Percentiles rank a stretch among this genome's conserved stretches.
phyloP scores from a whole-genome alignment of 306 rosid genomes.

The Trichosanthes truncata region DNA sequence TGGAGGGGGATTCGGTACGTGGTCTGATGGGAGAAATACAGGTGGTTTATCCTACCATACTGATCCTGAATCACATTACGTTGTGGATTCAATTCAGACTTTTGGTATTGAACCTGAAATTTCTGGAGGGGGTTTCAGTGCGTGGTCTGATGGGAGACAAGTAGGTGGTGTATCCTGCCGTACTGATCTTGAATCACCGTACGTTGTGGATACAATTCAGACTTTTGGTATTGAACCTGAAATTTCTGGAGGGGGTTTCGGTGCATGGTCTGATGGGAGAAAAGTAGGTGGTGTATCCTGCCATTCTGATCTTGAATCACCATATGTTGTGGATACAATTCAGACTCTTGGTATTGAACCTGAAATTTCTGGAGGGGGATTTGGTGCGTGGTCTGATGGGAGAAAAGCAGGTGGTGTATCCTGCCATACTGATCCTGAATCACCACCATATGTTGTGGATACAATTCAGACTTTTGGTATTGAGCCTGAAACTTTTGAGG shows the following conservation, averaged over 20 bases:
- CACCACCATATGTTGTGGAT: not conserved
- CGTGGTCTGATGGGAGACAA: too few species aligned
- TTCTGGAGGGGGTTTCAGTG: too few species aligned
- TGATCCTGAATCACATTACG: not conserved
- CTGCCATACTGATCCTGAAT: constrained; percentile 10
- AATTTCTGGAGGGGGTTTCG: not conserved
- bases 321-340: not conserved
- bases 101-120: too few species aligned
- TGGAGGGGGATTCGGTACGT: not conserved
- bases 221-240: not conserved
- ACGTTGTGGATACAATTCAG: not conserved
- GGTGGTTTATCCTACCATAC: constrained; percentile 7
- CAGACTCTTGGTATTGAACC: not conserved
- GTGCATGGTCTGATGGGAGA: constrained; percentile 15
- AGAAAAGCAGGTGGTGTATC: constrained; percentile 16
- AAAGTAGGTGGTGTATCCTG: constrained; percentile 14
- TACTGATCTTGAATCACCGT: too few species aligned
- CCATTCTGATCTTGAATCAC: constrained; percentile 8
- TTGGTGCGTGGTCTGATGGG: constrained; percentile 15
- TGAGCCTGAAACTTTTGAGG: not conserved
- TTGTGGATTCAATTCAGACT: too few species aligned
- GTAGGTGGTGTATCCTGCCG: too few species aligned
- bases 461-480: not conserved
- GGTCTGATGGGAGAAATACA: not conserved
- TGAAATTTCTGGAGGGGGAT: not conserved